Percentiles rank a stretch among this genome's conserved stretches.
phyloP scores from a whole-genome alignment of 371 early-diverging fungal genomes.

The Haplosporangium sp. region DNA sequence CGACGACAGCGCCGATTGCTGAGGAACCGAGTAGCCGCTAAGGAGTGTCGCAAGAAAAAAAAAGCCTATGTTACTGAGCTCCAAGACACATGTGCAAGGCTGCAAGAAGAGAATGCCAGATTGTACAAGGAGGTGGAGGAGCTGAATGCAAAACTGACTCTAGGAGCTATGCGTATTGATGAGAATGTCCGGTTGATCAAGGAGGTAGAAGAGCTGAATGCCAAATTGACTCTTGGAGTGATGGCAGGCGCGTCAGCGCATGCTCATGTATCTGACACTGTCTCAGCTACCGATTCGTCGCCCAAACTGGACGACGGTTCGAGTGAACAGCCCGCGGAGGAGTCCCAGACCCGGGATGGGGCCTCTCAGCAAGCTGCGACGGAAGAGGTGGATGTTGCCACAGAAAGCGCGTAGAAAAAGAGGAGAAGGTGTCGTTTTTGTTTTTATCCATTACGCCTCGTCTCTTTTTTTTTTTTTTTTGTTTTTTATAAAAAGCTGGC shows the following conservation, averaged over 20 bases:
- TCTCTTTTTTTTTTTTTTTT: neutral
- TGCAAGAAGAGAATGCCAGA: conserved; percentile 74
- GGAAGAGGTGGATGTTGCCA: neutral
- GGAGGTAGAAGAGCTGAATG: conserved; percentile 73
- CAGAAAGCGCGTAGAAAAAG: neutral
- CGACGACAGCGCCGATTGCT: conserved; percentile 79
- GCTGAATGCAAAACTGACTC: conserved; percentile 69
- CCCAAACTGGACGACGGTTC: conserved; percentile 17
- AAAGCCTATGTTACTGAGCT: conserved; percentile 80
- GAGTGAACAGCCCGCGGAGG: neutral
- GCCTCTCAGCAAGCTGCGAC: neutral
- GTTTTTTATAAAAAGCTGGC: no score
- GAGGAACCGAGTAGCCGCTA: conserved; percentile 83
- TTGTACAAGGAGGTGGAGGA: conserved; percentile 75
- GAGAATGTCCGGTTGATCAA: conserved; percentile 71
- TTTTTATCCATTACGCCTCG: neutral
- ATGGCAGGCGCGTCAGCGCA: conserved; percentile 65
- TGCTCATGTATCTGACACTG: conserved; percentile 56
- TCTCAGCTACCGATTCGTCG: neutral
- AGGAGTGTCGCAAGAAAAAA: conserved; percentile 88
- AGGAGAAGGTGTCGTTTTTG: neutral
- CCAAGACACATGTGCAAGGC: conserved; percentile 70
- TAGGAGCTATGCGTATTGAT: conserved; percentile 69
- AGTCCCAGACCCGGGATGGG: neutral
- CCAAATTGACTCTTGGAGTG: conserved; percentile 69